Conservation (phyloP, 2,329 filamentous ascomycete species). For the Cercospora sp. region DNA sequence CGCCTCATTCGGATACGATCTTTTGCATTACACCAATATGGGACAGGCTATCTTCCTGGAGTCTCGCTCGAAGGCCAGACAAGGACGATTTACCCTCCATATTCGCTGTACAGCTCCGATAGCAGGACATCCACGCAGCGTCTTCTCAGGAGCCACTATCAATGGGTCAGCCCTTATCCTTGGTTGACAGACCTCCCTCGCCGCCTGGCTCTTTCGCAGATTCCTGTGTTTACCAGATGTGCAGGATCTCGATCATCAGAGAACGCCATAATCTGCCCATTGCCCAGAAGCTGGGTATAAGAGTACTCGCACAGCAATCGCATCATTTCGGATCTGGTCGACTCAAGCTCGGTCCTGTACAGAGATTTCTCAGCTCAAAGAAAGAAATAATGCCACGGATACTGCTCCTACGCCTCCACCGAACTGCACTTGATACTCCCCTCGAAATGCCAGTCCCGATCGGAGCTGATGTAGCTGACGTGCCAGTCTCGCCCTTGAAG, state of each 20-base stretch:
- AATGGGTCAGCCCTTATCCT: not conserved
- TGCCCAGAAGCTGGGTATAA: conserved; percentile 21
- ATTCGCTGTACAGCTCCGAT: conserved; percentile 2
- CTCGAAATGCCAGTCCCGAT: conserved; percentile 42
- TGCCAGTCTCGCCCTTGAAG: conserved; percentile 34
- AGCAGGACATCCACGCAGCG: conserved; percentile 14
- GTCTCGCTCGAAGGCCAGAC: not conserved
- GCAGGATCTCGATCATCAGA: conserved; percentile 29
- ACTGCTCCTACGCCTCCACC: conserved; percentile 34
- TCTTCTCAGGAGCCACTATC: conserved; percentile 17
- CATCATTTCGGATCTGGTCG: conserved; percentile 13
- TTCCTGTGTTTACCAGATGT: conserved; percentile 18
- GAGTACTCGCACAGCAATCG: conserved; percentile 23
- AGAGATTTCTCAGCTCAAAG: conserved; percentile 2
- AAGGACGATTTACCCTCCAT: not conserved
- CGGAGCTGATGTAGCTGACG: conserved; percentile 35
- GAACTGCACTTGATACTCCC: conserved; percentile 35
- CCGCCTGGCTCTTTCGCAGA: not conserved
- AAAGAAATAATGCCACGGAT: conserved; percentile 3
- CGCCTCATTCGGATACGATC: not conserved
- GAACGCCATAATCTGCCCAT: conserved; percentile 23
- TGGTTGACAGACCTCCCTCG: not conserved
- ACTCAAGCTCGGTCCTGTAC: not conserved
- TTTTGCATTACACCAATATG: not conserved
- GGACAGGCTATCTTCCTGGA: not conserved